Conservation (phyloP, 2,329 filamentous ascomycete species). For the Didymella lethalis region DNA sequence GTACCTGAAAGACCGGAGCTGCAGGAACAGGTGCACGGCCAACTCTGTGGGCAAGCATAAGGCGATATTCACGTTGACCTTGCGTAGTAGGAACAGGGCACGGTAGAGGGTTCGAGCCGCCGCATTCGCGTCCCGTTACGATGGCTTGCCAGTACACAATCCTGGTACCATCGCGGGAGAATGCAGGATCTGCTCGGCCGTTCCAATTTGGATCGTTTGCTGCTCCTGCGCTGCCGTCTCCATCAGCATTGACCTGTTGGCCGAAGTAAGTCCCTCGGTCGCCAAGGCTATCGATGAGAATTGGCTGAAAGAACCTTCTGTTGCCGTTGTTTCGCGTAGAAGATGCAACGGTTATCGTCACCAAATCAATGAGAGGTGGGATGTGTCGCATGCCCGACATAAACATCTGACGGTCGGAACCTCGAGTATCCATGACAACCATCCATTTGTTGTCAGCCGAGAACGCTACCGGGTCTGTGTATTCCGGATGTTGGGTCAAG, state of each 20-base stretch:
- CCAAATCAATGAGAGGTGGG: constrained; percentile 53
- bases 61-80: constrained; percentile 50
- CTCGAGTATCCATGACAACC: constrained; percentile 56
- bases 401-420: constrained; percentile 54
- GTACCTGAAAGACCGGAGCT: constrained; percentile 32
- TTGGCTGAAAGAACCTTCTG: constrained; percentile 58
- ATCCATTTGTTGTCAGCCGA: constrained; percentile 56
- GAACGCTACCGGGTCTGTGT: constrained; percentile 55
- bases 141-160: constrained; percentile 56
- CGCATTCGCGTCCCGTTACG: constrained; percentile 53
- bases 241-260: constrained; percentile 52
- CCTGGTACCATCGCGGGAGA: constrained; percentile 53
- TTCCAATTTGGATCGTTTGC: constrained; percentile 61
- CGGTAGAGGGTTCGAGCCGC: constrained; percentile 54
- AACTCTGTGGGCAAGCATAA: constrained; percentile 55
- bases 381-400: constrained; percentile 53
- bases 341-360: constrained; percentile 30
- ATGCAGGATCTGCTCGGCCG: constrained; percentile 56
- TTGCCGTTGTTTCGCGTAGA: constrained; percentile 58
- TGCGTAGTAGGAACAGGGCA: constrained; percentile 53
- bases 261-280: constrained; percentile 58
- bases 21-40: constrained; percentile 39
- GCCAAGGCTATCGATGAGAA: constrained; percentile 55
- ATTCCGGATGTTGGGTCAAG: constrained; percentile 56
- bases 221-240: constrained; percentile 19